Evolutionary conservation across 306 rosid species (phyloP).

Genomic region (Quercus gilva): DNA sequence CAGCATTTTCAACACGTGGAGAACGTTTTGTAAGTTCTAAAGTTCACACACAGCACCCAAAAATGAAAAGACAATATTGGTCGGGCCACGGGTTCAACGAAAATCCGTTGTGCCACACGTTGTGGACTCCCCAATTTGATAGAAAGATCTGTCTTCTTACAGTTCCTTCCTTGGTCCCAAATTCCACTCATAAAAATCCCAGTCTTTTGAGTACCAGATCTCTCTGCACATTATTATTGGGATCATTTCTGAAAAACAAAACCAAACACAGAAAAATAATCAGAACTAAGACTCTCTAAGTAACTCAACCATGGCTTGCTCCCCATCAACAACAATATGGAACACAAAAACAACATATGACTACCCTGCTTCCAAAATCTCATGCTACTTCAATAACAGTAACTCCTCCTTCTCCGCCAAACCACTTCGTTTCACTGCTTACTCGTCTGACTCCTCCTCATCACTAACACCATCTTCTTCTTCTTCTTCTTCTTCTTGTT

Average conservation of each 20-base stretch:
- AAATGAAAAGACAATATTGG: not conserved
- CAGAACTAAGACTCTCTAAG: not conserved
- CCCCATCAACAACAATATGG: slow-evolving; percentile 12
- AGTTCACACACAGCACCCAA: too few relatives aligned
- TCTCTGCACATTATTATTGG: not conserved
- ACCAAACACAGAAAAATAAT: not conserved
- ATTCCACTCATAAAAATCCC: not conserved
- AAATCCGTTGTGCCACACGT: slow-evolving; percentile 26
- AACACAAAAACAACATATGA: not conserved
- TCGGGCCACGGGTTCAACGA: not conserved
- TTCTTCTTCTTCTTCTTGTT: not conserved
- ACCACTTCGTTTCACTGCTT: not conserved
- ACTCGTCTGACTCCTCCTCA: slow-evolving; percentile 13
- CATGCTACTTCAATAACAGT: not conserved
- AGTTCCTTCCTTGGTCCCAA: not conserved
- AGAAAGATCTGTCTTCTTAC: not conserved
- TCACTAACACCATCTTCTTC: not conserved
- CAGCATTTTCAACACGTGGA: too few relatives aligned
- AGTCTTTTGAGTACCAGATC: too few relatives aligned
- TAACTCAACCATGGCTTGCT: slow-evolving; percentile 38
- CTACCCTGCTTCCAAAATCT: slow-evolving; percentile 5
- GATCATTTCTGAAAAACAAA: not conserved
- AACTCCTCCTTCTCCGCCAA: not conserved
- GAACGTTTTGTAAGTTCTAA: too few relatives aligned
- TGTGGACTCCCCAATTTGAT: not conserved